Evolutionary conservation across 257 asterid species (phyloP), one percentile per base, ranked within the genome.

Genomic region (Nicotiana benthamiana): DNA sequence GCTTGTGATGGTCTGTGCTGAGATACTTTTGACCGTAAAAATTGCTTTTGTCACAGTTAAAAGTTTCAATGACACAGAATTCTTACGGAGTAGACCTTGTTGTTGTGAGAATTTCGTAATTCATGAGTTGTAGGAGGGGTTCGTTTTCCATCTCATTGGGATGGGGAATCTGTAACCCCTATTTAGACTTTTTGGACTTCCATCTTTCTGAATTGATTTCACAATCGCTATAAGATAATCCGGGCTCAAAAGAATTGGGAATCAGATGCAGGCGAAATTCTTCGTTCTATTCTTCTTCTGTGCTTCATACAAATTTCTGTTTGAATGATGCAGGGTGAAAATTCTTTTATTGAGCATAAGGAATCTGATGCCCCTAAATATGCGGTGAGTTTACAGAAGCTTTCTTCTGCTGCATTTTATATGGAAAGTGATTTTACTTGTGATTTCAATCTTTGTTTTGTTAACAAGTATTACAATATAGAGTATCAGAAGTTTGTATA

Each of bases 351-450:
- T 10, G 86, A 82, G 75, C 64, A 79, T 48, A 89, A 86, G 89
- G 91, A 82, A 77, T 81, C 82, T 80, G 94, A 88, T 82, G 82
- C 86, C 83, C 95, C 95, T 43, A 91, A 80, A 86, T 95, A 93
- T 89, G 99, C 98, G 34, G 99, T 95, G 87, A 91, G 98, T 89
- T 40, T 9, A 83, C 82, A 79, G 76, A 60, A 75, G 80, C 4
- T 74, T 26, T 17, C 26, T 65, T 65, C 75, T 74, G 12, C 43
- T 24, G 43, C 5, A 3, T 26, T 22, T 74, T 48, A 26, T 48
- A 9, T 26, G 79, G 46, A 74, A 40, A 74, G 43, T 74, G 79
- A 24, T 26, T 17, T 1, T 1, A 48, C 9, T 22, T 48, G 26
- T 26, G 43, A 26, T 74, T 72, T 26, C 79, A 16, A 15, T 48